Evolutionary conservation across 2,329 filamentous ascomycete species (phyloP), one percentile per base, ranked within the genome.

Genomic region (Metarhizium robertsii): DNA sequence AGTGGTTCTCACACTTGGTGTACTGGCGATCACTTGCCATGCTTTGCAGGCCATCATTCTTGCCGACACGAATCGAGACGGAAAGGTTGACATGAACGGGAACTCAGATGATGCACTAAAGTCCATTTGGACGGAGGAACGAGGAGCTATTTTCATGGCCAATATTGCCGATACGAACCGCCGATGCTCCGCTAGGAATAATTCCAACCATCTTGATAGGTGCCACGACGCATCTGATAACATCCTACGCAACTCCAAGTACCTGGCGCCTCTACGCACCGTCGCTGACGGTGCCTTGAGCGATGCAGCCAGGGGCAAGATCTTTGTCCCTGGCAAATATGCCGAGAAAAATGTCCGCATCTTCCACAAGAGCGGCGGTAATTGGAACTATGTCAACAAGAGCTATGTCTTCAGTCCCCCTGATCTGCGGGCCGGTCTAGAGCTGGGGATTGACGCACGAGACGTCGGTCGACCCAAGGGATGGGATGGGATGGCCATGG

Each of bases 141-240:
- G 51, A 4, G 69, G 69, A 6, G 69, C 69, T n/a, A 61, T 72
- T 29, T 69, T 73, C 52, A 62, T 73, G 1, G 61, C 70, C n/a
- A 70, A 70, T 54, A 68, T 72, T 18, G 68, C 63, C 10, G 69
- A 73, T 55, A 66, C 64, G 2, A 49, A 62, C 50, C 46, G 56
- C 5, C 67, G 69, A 6, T 72, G 70, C 58, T 64, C 66, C 0
- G 56, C 54, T 7, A 34, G 38, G 20, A 25, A 25, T 4, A 25
- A 59, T 57, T 47, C 57, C 32, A 20, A 47, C 40, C 16, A 59
- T 20, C 60, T 72, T 1, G 65, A 59, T 1, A 53, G 56, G 4
- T 73, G 70, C 52, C 61, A 72, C 57, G 71, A 74, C 46, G 71
- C 69, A 2, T 68, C 65, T 0, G 69, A 67, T 36, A 57, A 74